Evolutionary conservation across 2,329 filamentous ascomycete genomes (phyloP).

Genomic region (Aspergillus melleus): DNA sequence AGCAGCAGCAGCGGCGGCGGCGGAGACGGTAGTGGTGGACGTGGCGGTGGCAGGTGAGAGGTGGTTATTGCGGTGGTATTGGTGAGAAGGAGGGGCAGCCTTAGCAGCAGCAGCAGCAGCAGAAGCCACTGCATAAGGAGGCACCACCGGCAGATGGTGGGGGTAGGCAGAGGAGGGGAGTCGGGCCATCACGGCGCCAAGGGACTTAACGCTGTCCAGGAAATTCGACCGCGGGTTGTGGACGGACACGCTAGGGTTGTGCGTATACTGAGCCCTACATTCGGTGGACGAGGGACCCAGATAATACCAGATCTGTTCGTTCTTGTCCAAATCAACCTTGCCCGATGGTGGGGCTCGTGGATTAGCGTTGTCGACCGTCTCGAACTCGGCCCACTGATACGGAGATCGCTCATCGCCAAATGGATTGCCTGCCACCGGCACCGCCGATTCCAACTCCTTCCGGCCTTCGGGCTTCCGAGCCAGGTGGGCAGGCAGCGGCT

Average conservation of each 20-base stretch:
- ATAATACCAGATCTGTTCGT: slow-evolving; percentile 84
- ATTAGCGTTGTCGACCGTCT: slow-evolving; percentile 56
- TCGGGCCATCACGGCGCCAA: slow-evolving; percentile 34
- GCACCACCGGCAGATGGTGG: slow-evolving; percentile 23
- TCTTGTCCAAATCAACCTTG: slow-evolving; percentile 70
- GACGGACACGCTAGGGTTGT: slow-evolving; percentile 60
- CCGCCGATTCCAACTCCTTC: slow-evolving; percentile 59
- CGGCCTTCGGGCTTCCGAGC: slow-evolving; percentile 52
- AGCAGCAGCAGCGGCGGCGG: slow-evolving; percentile 16
- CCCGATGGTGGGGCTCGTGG: slow-evolving; percentile 59
- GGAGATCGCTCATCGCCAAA: slow-evolving; percentile 61
- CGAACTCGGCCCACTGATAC: slow-evolving; percentile 78
- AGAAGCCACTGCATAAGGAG: slow-evolving; percentile 7
- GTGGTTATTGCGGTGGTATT: slow-evolving; percentile 11
- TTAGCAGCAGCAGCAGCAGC: slow-evolving; percentile 3
- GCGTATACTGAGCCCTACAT: slow-evolving; percentile 85
- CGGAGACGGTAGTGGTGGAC: slow-evolving; percentile 12
- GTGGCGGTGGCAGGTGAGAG: slow-evolving; percentile 18
- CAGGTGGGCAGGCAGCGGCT: slow-evolving; percentile 49
- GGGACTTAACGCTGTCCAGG: slow-evolving; percentile 48
- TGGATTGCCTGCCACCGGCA: slow-evolving; percentile 64
- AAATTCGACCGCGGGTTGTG: slow-evolving; percentile 53
- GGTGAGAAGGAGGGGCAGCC: slow-evolving; percentile 19
- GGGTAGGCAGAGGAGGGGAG: slow-evolving; percentile 25
- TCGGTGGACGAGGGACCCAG: slow-evolving; percentile 84